These are phyloP conservation scores for Aphanoascus verrucosus DNA, from an alignment of 2,329 filamentous ascomycete genomes.

Conservation along the genomic window DNA sequence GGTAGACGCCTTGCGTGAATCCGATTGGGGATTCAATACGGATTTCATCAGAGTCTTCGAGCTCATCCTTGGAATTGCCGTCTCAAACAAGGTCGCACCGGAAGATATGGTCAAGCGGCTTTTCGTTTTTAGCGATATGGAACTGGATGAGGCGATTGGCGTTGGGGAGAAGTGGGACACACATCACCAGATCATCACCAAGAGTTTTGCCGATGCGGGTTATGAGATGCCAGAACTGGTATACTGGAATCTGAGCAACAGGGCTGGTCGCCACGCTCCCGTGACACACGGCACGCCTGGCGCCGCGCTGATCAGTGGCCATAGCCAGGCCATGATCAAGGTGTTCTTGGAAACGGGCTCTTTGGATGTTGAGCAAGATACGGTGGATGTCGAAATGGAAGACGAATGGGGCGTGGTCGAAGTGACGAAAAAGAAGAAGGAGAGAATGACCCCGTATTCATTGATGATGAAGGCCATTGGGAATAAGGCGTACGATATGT, in stretches of 20 bases:
- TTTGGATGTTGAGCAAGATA: slow-evolving; percentile 26
- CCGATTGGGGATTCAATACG: slow-evolving; percentile 39
- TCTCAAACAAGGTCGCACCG: slow-evolving; percentile 39
- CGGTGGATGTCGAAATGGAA: slow-evolving; percentile 18
- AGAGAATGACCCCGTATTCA: slow-evolving; percentile 21
- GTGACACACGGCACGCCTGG: slow-evolving; percentile 13
- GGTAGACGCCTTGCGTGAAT: slow-evolving; percentile 23
- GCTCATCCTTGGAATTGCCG: slow-evolving; percentile 46
- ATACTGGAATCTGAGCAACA: slow-evolving; percentile 13
- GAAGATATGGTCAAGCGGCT: slow-evolving; percentile 52
- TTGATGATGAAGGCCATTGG: slow-evolving; percentile 43
- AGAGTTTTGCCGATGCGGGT: slow-evolving; percentile 38
- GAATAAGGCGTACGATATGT: slow-evolving; percentile 47
- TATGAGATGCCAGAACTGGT: slow-evolving; percentile 51
- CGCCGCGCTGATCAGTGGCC: slow-evolving; percentile 14
- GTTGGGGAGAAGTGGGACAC: slow-evolving; percentile 30
- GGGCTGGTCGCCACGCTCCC: background rate
- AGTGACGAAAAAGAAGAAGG: slow-evolving; percentile 25
- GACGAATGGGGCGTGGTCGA: slow-evolving; percentile 13
- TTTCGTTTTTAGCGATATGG: slow-evolving; percentile 54
- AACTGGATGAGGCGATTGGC: slow-evolving; percentile 39
- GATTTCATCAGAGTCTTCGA: slow-evolving; percentile 47
- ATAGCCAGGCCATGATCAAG: slow-evolving; percentile 45
- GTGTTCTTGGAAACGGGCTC: slow-evolving; percentile 43
- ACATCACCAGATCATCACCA: slow-evolving; percentile 43